phyloP scores from a whole-genome alignment of 179 eudicot species.

The Nepenthes alata region DNA sequence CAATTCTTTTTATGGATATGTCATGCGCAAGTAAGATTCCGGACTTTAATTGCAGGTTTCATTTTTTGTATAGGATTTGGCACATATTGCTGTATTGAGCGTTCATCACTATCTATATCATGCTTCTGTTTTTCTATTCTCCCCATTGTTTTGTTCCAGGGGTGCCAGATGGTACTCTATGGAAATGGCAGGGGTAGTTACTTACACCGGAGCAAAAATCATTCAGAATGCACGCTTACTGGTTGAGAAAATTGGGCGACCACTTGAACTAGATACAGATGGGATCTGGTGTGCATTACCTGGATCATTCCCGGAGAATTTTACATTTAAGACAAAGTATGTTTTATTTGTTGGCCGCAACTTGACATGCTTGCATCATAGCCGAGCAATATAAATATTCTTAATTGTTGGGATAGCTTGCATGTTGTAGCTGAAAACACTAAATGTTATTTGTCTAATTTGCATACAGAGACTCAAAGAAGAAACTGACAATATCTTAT shows the following conservation, averaged over 20 bases:
- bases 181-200: constrained; percentile 99
- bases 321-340: constrained; percentile 78
- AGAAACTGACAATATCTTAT: constrained; percentile 93
- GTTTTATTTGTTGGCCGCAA: constrained; percentile 9
- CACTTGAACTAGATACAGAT: constrained; percentile 95
- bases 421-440: constrained; percentile 3
- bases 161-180: constrained; percentile 99
- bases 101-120: neutral
- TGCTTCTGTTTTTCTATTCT: constrained; percentile 1
- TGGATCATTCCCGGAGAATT: constrained; percentile 96
- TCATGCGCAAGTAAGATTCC: constrained; percentile 87
- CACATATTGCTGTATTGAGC: too few species aligned
- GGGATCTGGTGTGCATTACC: constrained; percentile 98
- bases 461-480: constrained; percentile 62
- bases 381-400: neutral
- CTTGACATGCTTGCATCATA: neutral
- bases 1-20: constrained; percentile 97
- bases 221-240: constrained; percentile 94
- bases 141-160: constrained; percentile 22
- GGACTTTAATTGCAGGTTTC: neutral
- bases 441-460: constrained; percentile 6
- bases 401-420: neutral
- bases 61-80: too few species aligned
- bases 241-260: constrained; percentile 91
- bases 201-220: constrained; percentile 96